Evolutionary conservation across 108 stramenopile species (phyloP), one percentile per base, ranked within the genome.

Genomic region (Fragilaria crotonensis): DNA sequence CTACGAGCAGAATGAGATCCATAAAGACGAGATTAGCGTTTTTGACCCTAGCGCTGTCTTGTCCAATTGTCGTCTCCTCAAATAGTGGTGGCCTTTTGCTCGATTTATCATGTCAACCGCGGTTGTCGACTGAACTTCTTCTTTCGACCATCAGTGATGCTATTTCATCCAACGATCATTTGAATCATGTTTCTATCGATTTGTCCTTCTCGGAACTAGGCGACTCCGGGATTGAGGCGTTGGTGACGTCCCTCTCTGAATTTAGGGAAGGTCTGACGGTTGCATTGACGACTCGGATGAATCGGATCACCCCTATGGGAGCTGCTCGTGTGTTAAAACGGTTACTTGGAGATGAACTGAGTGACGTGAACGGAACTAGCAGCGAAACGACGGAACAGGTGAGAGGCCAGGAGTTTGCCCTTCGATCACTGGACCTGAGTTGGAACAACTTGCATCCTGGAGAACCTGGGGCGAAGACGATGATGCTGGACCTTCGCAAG

Each of bases 381-480:
- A n/a, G n/a, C n/a, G 55, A 45, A 23, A 17, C 28, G 48, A 32
- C 33, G 44, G 30, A 45, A 33, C 22, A 5, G n/a, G 44, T 33
- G 50, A 59, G 23, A 28, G 20, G 31, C 20, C n/a, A 32, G 26
- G 57, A 33, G 11, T 56, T 62, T 17, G 25, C 30, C 4, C 33
- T 81, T 46, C 48, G 62, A 33, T 66, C 47, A 26, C 67, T 89
- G 20, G 88, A 89, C 62, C 50, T 89, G 30, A 64, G 81, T 17
- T 86, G 64, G 69, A 89, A 82, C 66, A 52, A 83, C 41, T 32
- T 84, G 18, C 63, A 72, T 56, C 48, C 59, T 4, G 64, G 36
- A 20, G 53, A 59, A 48, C 64, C 59, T 36, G 62, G 70, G 5
- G 48, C 53, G 5, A 70, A 64, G 51, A 60, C 26, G 26, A 59